Evolutionary conservation across 345 rosid species (phyloP), one percentile per base, ranked within the genome.

Genomic region (Arabis hirsuta): DNA sequence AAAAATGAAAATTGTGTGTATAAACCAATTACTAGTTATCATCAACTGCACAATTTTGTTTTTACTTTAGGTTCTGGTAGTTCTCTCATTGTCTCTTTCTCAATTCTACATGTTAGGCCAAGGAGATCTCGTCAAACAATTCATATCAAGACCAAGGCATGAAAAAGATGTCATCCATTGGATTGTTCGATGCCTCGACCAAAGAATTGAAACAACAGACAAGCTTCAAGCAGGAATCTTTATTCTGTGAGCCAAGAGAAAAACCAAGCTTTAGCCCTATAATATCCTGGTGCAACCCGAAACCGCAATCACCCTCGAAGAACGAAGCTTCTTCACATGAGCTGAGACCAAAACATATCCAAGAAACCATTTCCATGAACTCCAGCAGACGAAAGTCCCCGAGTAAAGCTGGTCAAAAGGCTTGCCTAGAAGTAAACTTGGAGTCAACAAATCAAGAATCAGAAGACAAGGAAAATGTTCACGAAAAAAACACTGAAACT

Each of bases 381-480:
- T 50, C 76, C 48, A 52, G 3, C 31, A 56, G 47, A 44, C 19
- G 27, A 67, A 78, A 6, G 8, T 32, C 81, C 44, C 55, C 65
- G 14, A 58, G 14, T 4, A 42, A 55, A 29, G 29, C 44, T 12
- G 3, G 19, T 44, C 54, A 27, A 27, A 59, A 47, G 67, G 51
- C 41, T 67, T 42, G 36, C 10, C 14, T 4, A 29, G 66, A 26
- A 47, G 58, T 27, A 26, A 50, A 50, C 29, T 2, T 22, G 20
- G 67, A 50, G 57, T 47, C 57, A 13, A 22, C 8, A 44, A 7
- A 61, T 12, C 52, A 54, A 62, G 65, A 52, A 53, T 45, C 64
- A 61, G 41, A 62, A 20, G 65, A 36, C 51, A 76, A 76, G 65
- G 80, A 76, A 71, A 88, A 86, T 56, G 65, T 32, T 55, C 64